Evolutionary conservation across 2,329 filamentous ascomycete species (phyloP), one percentile per base, ranked within the genome.

Genomic region (Nakataea oryzae): DNA sequence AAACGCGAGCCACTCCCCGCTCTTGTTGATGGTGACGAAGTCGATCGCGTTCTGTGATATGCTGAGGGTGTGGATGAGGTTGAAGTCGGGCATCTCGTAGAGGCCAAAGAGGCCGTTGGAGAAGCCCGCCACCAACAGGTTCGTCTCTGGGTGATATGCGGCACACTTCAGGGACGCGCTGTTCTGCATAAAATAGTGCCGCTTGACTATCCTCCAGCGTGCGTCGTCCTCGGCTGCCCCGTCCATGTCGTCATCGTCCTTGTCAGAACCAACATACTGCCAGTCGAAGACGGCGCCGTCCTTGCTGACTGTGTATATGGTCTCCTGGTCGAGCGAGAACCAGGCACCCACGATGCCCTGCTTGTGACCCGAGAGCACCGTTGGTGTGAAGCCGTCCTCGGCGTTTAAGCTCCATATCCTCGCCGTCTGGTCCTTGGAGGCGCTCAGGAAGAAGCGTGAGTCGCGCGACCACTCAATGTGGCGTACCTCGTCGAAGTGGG

Each of bases 41-140:
- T 97, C 93, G 65, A 99, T 97, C 67, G 96, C 90, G 69, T 95
- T 96, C 74, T 97, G 93, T 0, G 95, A 97, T 69, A 99, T 96
- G 76, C 92, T 96, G 63, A 85, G 75, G 60, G 90, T 95, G 75
- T 99, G 95, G 59, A 99, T 96, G 75, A 91, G 88, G 75, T 91
- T 96, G 75, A 97, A 97, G 66, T 93, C 90, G 13, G 96, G 96
- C 78, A 99, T 84, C 72, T 99, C 95, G 75, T 99, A 96, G 8
- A 99, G 81, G 27, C 90, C 90, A 73, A 99, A 99, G 9, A 96
- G 79, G 41, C 95, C 95, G 69, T 96, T 96, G 3, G 93, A 96
- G 73, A 99, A 97, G 9, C 95, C 95, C 21, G 91, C 91, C 1
- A 99, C 93, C n/a, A 99, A 78, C n/a, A 99, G 80, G 72, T 93